Evolutionary conservation across 140 eudicot genomes (phyloP), one percentile per base, ranked within the genome.

Genomic region (Oenanthe javanica): DNA sequence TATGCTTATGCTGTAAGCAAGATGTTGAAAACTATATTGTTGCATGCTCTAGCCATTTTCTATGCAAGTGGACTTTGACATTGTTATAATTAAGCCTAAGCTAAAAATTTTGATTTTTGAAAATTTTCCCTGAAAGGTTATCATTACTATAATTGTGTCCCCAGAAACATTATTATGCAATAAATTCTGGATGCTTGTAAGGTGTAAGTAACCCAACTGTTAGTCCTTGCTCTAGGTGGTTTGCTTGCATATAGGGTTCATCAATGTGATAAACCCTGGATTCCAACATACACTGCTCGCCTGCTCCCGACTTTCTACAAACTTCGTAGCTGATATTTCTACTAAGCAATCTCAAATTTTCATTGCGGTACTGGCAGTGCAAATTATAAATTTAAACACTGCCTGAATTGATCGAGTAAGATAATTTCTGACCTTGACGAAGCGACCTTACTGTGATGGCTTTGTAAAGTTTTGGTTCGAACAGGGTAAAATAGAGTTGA

Each of bases 181-280:
- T 11, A 50, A 12, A 16, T 50, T 50, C 54, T 50, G 12, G 54
- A 16, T 50, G 18, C 9, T 48, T 50, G 54, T 11, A 51, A 51
- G 57, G 0, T 13, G 57, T 81, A 77, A 83, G 31, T 31, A 31
- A 31, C 31, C 31, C 31, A 31, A 31, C 31, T 31, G 31, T 31
- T 31, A 31, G 31, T 31, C 31, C 31, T 31, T 31, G 31, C 31
- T 52, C 77, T 81, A 15, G 86, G 87, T 27, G 93, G 96, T 1
- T 43, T 93, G 9, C 81, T 90, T 0, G 93, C 77, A 59, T 81
- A 81, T 46, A 82, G 87, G 45, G 79, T 75, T 0, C 85, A 81
- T 79, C 31, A 27, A 63, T 21, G 47, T 9, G 12, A 80, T 2
- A 80, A 50, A 50, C 55, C 55, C 13, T 50, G 54, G 16, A 50